Evolutionary conservation across 352 stramenopile species (phyloP).

Genomic region (Bremia lactucae): DNA sequence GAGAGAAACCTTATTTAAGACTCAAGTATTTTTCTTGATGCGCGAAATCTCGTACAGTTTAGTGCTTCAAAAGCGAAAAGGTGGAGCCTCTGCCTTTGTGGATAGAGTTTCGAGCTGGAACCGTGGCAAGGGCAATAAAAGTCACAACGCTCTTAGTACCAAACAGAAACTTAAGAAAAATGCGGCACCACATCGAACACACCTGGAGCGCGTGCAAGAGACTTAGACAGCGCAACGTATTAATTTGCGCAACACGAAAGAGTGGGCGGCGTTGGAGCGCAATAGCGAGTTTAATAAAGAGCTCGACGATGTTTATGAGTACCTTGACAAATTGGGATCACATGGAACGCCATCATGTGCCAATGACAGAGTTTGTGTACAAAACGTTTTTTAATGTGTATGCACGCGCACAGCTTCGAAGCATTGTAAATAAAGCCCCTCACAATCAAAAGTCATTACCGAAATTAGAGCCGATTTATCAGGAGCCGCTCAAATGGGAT

Average conservation of each 20-base stretch:
- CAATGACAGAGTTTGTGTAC: conserved; percentile 53
- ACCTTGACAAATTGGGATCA: conserved; percentile 62
- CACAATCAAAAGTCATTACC: conserved; percentile 35
- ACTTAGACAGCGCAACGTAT: conserved; percentile 28
- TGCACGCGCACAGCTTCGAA: conserved; percentile 55
- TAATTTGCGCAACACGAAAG: conserved; percentile 34
- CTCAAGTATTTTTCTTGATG: conserved; percentile 1
- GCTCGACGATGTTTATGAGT: conserved; percentile 59
- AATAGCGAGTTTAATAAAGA: conserved; percentile 50
- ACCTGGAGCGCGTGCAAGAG: conserved; percentile 36
- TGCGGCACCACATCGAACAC: conserved; percentile 38
- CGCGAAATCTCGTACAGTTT: conserved; percentile 30
- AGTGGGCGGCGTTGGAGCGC: conserved; percentile 45
- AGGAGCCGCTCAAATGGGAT: conserved; percentile 61
- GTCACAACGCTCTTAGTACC: conserved; percentile 20
- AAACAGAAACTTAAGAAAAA: conserved; percentile 70
- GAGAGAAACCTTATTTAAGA: not conserved
- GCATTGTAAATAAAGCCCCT: conserved; percentile 53
- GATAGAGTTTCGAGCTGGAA: conserved; percentile 46
- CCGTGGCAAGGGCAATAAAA: conserved; percentile 33
- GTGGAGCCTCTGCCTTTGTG: conserved; percentile 57
- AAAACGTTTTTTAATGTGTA: conserved; percentile 77
- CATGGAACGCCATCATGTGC: conserved; percentile 59
- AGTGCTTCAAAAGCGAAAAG: conserved; percentile 49
- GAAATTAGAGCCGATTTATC: conserved; percentile 41